Evolutionary conservation across 495 filamentous ascomycete species (phyloP).

Genomic region (Lineolata rhizophorae): DNA sequence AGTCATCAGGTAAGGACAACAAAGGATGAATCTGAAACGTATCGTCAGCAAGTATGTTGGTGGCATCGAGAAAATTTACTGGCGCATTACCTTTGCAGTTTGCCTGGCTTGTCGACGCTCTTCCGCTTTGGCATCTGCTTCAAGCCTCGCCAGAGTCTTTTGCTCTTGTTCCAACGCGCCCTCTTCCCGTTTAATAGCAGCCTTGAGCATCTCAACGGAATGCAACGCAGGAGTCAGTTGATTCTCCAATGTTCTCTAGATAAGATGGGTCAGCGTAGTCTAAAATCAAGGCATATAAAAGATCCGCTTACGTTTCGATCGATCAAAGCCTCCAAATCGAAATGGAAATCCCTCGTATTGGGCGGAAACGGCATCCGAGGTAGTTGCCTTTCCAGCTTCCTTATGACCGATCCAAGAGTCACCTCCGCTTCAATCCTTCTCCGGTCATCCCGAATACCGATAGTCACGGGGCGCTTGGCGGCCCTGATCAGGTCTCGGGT

Average conservation of each 20-base stretch:
- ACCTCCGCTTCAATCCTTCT: constrained; percentile 33
- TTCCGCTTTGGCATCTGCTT: constrained; percentile 29
- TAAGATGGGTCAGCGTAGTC: constrained; percentile 2
- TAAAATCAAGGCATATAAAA: neutral
- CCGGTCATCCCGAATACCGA: constrained; percentile 29
- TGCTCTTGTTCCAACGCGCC: constrained; percentile 27
- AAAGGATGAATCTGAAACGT: constrained; percentile 10
- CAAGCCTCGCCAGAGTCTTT: constrained; percentile 26
- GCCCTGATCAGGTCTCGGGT: constrained; percentile 29
- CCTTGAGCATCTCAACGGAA: constrained; percentile 28
- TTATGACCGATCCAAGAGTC: constrained; percentile 25
- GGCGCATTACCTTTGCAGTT: constrained; percentile 21
- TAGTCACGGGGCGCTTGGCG: constrained; percentile 31
- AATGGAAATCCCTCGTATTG: constrained; percentile 29
- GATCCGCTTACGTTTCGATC: constrained; percentile 28
- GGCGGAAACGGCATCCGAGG: constrained; percentile 39
- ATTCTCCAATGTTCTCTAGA: constrained; percentile 26
- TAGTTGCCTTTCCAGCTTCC: constrained; percentile 26
- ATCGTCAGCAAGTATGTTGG: constrained; percentile 1
- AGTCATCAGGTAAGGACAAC: constrained; percentile 8
- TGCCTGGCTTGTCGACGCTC: constrained; percentile 13
- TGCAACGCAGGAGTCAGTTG: constrained; percentile 31
- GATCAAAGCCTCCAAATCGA: constrained; percentile 36
- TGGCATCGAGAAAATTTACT: neutral
- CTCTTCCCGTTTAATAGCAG: constrained; percentile 32